Conservation (phyloP, 192 early-diverging fungal species). For the Entomortierella beljakovae region DNA sequence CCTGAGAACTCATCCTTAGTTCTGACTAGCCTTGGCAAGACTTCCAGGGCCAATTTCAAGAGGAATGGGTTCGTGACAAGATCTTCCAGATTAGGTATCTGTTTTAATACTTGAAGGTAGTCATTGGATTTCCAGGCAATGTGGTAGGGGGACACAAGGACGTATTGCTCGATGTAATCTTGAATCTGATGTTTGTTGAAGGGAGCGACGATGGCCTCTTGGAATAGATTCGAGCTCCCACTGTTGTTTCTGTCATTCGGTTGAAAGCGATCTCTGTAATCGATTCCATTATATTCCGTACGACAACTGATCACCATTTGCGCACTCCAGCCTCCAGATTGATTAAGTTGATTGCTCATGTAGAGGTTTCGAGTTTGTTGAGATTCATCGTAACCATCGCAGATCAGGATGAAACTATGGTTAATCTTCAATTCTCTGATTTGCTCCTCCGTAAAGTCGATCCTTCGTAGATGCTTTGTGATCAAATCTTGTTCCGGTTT, state of each 20-base stretch:
- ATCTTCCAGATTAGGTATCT: slow-evolving; percentile 4
- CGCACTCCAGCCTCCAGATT: neutral
- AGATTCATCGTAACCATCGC: slow-evolving; percentile 14
- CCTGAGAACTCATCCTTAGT: neutral
- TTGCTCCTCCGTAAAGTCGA: neutral
- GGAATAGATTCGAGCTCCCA: neutral
- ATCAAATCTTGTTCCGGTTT: neutral
- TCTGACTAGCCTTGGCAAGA: neutral
- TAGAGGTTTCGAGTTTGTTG: slow-evolving; percentile 9
- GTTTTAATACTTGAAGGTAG: neutral
- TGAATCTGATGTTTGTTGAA: neutral
- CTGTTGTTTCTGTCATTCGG: neutral
- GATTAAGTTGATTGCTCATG: slow-evolving; percentile 7
- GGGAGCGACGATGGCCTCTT: neutral
- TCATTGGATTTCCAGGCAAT: neutral
- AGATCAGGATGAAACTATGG: slow-evolving; percentile 8
- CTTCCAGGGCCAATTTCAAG: neutral
- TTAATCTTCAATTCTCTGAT: slow-evolving; percentile 5
- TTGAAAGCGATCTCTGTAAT: neutral
- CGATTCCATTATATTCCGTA: neutral
- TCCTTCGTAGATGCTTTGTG: slow-evolving; percentile 1
- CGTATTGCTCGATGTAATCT: neutral
- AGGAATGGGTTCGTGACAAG: slow-evolving; percentile 12
- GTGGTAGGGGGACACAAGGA: neutral
- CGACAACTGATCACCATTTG: slow-evolving; percentile 17